Evolutionary conservation across 2,329 filamentous ascomycete genomes (phyloP), one percentile per base, ranked within the genome.

Genomic region (Seiridium unicorne): DNA sequence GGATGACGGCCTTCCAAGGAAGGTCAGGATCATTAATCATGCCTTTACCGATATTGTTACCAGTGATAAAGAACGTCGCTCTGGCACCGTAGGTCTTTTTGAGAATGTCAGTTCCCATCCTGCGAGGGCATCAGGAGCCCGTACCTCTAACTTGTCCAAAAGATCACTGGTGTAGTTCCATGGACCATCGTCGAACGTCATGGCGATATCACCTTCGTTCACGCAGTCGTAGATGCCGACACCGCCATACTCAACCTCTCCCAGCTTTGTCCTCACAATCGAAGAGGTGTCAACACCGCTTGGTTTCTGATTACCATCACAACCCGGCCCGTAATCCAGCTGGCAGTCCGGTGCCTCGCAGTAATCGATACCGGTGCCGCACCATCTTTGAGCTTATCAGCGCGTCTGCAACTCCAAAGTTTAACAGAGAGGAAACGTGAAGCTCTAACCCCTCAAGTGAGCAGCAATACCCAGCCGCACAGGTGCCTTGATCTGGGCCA

Each of bases 181-280:
- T 44, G 86, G 86, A 2, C 86, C 86, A 69, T 89, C 86, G 63
- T 89, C 86, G 64, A 83, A 89, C 1, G 86, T 89, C 59, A 89
- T 69, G 31, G 86, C 86, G 64, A 89, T 79, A 35, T 82, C 83
- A 57, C 84, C 82, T 6, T 80, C 76, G 53, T 77, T 76, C 3
- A 73, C 71, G 63, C 81, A 84, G 63, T 79, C 73, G 65, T 82
- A 82, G 61, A 84, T 79, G 32, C 69, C 76, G 42, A 78, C 79
- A 31, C 81, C 81, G 31, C 71, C 71, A 64, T 82, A 83, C 3
- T 68, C 64, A n/a, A 83, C 72, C 8, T 62, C 72, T n/a, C 81
- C 81, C 32, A 81, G 40, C 61, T 78, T 76, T n/a, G 79, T 72
- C 51, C 81, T 74, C 47, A 73, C 65, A 57, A 83, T 74, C 7